A percentile compares a stretch with the other conserved stretches of the same genome.
phyloP scores from a whole-genome alignment of 257 asterid genomes.

The Nicotiana noctiflora region DNA sequence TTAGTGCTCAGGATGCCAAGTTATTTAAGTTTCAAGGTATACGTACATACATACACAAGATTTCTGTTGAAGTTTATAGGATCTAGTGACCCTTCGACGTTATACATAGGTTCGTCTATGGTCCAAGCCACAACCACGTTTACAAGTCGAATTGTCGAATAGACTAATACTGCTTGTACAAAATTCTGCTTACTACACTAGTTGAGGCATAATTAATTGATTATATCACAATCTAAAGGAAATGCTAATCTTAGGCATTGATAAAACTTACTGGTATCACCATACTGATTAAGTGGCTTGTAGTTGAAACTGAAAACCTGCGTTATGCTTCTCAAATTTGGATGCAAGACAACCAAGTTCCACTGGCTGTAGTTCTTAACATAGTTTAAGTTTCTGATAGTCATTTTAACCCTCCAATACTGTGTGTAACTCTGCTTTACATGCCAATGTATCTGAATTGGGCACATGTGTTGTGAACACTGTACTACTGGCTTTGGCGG shows the following conservation, averaged over 20 bases:
- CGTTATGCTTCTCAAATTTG: slow-evolving; percentile 50
- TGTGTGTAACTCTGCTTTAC: slow-evolving; percentile 51
- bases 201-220: not conserved
- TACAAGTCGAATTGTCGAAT: too few relatives aligned
- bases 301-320: slow-evolving; percentile 82
- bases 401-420: slow-evolving; percentile 79
- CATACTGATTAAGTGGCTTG: slow-evolving; percentile 55
- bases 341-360: slow-evolving; percentile 69
- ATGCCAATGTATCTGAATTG: slow-evolving; percentile 76
- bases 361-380: slow-evolving; percentile 58
- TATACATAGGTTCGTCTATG: too few relatives aligned
- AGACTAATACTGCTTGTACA: too few relatives aligned
- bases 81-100: too few relatives aligned
- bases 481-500: slow-evolving; percentile 35
- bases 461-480: slow-evolving; percentile 73
- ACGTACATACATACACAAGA: too few relatives aligned
- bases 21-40: too few relatives aligned
- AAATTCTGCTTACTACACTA: too few relatives aligned
- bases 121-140: too few relatives aligned
- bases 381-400: slow-evolving; percentile 46
- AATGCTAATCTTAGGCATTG: not conserved
- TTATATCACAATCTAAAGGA: not conserved
- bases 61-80: too few relatives aligned
- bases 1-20: too few relatives aligned
- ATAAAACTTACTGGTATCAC: slow-evolving; percentile 43